Evolutionary conservation across 2,329 filamentous ascomycete species (phyloP), one percentile per base, ranked within the genome.

Genomic region (Aureobasidium zeae): DNA sequence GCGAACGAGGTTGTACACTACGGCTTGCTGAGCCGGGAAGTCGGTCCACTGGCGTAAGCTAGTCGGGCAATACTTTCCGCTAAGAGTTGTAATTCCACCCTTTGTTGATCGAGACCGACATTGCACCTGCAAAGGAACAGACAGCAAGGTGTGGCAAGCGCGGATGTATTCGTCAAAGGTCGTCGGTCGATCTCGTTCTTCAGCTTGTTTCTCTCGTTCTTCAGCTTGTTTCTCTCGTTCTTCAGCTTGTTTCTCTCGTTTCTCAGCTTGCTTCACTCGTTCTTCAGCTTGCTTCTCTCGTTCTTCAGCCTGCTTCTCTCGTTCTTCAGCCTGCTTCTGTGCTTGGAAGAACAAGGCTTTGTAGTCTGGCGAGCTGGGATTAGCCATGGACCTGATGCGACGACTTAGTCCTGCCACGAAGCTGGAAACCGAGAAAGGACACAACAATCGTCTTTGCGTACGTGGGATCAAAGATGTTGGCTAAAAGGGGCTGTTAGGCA

Each of bases 151-250:
- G 15, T 46, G 36, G 13, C 44, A 46, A 29, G 20, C 35, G 15
- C 19, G 13, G 13, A 46, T 29, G 21, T 41, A 46, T 21, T 46
- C 44, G 22, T 28, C 34, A 30, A 46, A 21, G 21, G 29, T 42
- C 4, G 26, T 46, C 6, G n/a, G 17, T 22, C 17, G 26, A 9
- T 6, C 32, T 12, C 16, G 44, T 35, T 46, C 26, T 46, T 34
- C 25, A 2, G 42, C 32, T 13, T 37, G 42, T 31, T n/a, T 8
- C 13, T 19, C 6, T 4, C 32, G 32, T 17, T 15, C 32, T 34
- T 34, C 32, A n/a, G n/a, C n/a, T n/a, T n/a, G n/a, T n/a, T n/a
- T n/a, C n/a, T n/a, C n/a, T n/a, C n/a, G n/a, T n/a, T n/a, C n/a
- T n/a, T n/a, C n/a, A n/a, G n/a, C n/a, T n/a, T n/a, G n/a, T n/a